These are phyloP conservation scores for Paraphaeosphaeria sporulosa DNA, from an alignment of 2,329 filamentous ascomycete species.

Conservation along the genomic window DNA sequence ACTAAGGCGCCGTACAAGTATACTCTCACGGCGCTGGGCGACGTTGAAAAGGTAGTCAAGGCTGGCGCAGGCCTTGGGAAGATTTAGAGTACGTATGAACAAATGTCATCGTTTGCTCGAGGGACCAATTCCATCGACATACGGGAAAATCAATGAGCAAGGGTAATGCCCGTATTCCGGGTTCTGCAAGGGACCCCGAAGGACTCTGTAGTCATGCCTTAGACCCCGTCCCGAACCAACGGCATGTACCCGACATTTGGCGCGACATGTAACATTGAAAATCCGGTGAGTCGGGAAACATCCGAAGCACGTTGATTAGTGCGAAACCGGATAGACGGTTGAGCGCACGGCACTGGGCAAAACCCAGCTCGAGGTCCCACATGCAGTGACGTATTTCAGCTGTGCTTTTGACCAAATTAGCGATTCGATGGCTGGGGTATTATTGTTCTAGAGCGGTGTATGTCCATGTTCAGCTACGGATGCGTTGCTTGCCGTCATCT, in stretches of 20 bases:
- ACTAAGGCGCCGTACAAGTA: constrained; percentile 59
- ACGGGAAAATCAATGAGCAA: neutral
- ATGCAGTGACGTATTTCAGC: neutral
- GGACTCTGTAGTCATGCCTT: neutral
- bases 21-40: constrained; percentile 55
- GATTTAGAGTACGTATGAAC: constrained; percentile 24
- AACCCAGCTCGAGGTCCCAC: neutral
- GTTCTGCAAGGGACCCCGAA: neutral
- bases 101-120: neutral
- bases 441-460: neutral
- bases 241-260: neutral
- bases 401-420: neutral
- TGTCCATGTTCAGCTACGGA: neutral
- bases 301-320: neutral
- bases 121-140: no score
- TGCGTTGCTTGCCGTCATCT: neutral
- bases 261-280: neutral
- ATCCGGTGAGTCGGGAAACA: neutral
- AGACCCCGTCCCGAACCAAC: neutral
- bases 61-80: constrained; percentile 58
- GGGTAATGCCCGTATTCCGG: neutral
- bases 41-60: constrained; percentile 54
- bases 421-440: neutral
- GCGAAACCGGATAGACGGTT: neutral
- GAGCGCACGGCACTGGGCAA: neutral